Evolutionary conservation across 2,329 filamentous ascomycete genomes (phyloP), one percentile per base, ranked within the genome.

Genomic region (Stenocarpella maydis): DNA sequence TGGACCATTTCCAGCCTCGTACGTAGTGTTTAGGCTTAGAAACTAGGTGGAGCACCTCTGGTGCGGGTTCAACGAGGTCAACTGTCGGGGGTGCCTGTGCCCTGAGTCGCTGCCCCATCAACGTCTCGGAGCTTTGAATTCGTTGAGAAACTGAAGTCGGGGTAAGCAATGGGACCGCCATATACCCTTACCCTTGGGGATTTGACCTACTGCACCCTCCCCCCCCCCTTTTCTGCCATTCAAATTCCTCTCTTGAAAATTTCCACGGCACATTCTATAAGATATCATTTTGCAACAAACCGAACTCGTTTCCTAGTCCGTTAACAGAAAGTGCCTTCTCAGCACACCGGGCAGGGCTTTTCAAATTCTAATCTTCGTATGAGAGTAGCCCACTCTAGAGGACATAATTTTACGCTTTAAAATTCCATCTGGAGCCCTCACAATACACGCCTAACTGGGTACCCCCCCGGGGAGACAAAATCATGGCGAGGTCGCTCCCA

Each of bases 401-500:
- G 17, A 21, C 10, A 21, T 4, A 45, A 21, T 21, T 15, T 41
- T 34, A 21, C 24, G 47, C 28, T 50, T 34, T 7, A n/a, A 17
- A 17, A 43, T 37, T 37, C 14, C 6, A n/a, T 4, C 37, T 26
- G 14, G 39, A 53, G 7, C 63, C 7, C 19, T 8, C 21, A 14
- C 10, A 39, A 54, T 19, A 49, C 39, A 43, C 41, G 41, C 47
- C 50, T 50, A 49, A 43, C 8, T 21, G 0, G 12, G n/a, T 15
- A 10, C n/a, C 21, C 41, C 41, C 14, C 45, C 3, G 19, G 3
- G 65, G 3, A 61, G 81, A 15, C 47, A 6, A n/a, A 1, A 67
- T 2, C 64, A 81, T 74, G 68, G 81, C 83, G 78, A 83, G 89
- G 74, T 82, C 78, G 37, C 81, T 82, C 72, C 96, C 96, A 37